Conservation (phyloP, 2,329 filamentous ascomycete genomes). For the Paecilomyces sp. region DNA sequence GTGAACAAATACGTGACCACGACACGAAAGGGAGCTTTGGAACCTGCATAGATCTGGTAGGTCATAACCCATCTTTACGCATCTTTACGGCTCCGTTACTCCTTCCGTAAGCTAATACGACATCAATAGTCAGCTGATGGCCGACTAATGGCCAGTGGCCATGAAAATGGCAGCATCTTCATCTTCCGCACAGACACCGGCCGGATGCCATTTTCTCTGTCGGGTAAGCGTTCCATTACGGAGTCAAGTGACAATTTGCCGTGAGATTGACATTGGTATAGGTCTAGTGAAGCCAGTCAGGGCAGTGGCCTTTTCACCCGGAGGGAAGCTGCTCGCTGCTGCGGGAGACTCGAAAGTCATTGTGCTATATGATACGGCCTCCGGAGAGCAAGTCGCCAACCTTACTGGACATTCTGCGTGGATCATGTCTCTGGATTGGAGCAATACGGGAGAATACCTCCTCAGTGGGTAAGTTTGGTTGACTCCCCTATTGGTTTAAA, state of each 20-base stretch:
- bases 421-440: constrained; percentile 92
- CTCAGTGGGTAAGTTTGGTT: constrained; percentile 62
- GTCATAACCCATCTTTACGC: constrained; percentile 4
- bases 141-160: constrained; percentile 79
- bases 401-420: constrained; percentile 73
- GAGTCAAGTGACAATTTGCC: not conserved
- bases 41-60: constrained; percentile 71
- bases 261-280: constrained; percentile 21
- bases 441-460: constrained; percentile 82
- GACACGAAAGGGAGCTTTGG: constrained; percentile 93
- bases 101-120: constrained; percentile 7
- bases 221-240: constrained; percentile 46
- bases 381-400: constrained; percentile 87
- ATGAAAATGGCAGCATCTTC: constrained; percentile 87
- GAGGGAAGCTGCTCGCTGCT: constrained; percentile 74
- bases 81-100: constrained; percentile 9
- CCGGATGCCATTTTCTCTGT: constrained; percentile 75
- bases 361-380: constrained; percentile 82
- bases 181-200: constrained; percentile 92
- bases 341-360: constrained; percentile 86
- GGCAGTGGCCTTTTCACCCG: constrained; percentile 79
- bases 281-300: constrained; percentile 83
- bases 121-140: constrained; percentile 58
- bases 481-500: not conserved
- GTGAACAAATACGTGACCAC: constrained; percentile 67